phyloP scores from a whole-genome alignment of 805 yeast species.

The Candida insectorum region DNA sequence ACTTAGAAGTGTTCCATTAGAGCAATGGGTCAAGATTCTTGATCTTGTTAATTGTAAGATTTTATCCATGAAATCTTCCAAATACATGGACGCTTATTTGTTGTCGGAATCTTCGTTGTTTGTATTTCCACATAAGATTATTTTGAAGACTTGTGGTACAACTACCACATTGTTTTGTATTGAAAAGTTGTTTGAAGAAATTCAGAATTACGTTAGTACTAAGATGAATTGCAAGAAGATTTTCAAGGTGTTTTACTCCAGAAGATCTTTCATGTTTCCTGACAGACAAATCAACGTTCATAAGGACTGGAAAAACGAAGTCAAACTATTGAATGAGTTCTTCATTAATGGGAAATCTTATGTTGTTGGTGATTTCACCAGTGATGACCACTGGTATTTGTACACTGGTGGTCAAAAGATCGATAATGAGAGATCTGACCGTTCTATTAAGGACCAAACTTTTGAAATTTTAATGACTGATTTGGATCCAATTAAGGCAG shows the following conservation, averaged over 20 bases:
- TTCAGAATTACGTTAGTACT: slow-evolving; percentile 23
- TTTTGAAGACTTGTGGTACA: slow-evolving; percentile 94
- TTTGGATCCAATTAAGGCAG: slow-evolving; percentile 53
- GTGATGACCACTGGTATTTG: slow-evolving; percentile 88
- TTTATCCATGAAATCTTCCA: slow-evolving; percentile 69
- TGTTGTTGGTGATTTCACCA: slow-evolving; percentile 70
- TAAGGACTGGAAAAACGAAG: slow-evolving; percentile 80
- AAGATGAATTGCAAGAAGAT: slow-evolving; percentile 27
- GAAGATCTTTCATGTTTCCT: slow-evolving; percentile 93
- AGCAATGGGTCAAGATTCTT: slow-evolving; percentile 67
- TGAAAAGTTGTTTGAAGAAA: slow-evolving; percentile 52
- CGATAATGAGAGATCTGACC: background rate
- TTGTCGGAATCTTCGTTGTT: slow-evolving; percentile 87
- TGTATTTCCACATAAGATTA: slow-evolving; percentile 80
- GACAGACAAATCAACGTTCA: slow-evolving; percentile 78
- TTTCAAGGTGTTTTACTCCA: slow-evolving; percentile 77
- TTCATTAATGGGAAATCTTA: slow-evolving; percentile 64
- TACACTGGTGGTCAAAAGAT: slow-evolving; percentile 56
- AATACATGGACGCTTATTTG: slow-evolving; percentile 73
- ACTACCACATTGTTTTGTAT: slow-evolving; percentile 85
- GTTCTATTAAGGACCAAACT: slow-evolving; percentile 54
- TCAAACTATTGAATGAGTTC: slow-evolving; percentile 59
- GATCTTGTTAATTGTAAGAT: slow-evolving; percentile 87
- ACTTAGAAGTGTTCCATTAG: slow-evolving; percentile 61
- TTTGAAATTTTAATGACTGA: slow-evolving; percentile 91